These are phyloP conservation scores for Rhinocladiella similis DNA, from an alignment of 2,329 filamentous ascomycete genomes.

Conservation along the genomic window DNA sequence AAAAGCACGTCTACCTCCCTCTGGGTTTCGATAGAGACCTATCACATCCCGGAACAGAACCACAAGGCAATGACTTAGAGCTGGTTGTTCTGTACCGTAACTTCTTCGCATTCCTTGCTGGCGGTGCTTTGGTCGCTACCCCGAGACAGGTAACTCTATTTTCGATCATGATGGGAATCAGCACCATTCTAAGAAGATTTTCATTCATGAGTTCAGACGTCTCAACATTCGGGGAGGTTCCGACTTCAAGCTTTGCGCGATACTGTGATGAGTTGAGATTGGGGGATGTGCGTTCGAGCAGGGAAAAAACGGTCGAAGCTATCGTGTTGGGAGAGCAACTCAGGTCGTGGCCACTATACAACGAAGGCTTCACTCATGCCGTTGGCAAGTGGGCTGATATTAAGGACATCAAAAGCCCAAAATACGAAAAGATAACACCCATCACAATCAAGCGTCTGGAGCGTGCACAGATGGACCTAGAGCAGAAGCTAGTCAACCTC, in stretches of 20 bases:
- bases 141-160: slow-evolving; percentile 57
- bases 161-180: slow-evolving; percentile 61
- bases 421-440: slow-evolving; percentile 68
- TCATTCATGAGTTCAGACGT: slow-evolving; percentile 63
- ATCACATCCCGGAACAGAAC: slow-evolving; percentile 35
- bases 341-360: slow-evolving; percentile 78
- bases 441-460: slow-evolving; percentile 78
- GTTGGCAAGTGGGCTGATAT: slow-evolving; percentile 80
- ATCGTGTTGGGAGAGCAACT: slow-evolving; percentile 87
- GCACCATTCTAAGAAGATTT: slow-evolving; percentile 57
- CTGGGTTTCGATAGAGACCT: slow-evolving; percentile 56
- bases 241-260: slow-evolving; percentile 49
- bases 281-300: slow-evolving; percentile 76
- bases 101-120: slow-evolving; percentile 64
- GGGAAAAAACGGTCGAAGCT: slow-evolving; percentile 86
- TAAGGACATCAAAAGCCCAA: slow-evolving; percentile 66
- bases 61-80: slow-evolving; percentile 54
- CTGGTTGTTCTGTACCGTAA: slow-evolving; percentile 62
- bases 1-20: slow-evolving; percentile 53
- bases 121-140: slow-evolving; percentile 61
- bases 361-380: slow-evolving; percentile 87
- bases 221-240: slow-evolving; percentile 64
- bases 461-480: slow-evolving; percentile 76
- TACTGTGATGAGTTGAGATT: slow-evolving; percentile 77
- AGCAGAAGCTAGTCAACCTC: slow-evolving; percentile 68